Conservation (phyloP, 371 early-diverging fungal genomes). For the Dinochytrium kinnereticum region DNA sequence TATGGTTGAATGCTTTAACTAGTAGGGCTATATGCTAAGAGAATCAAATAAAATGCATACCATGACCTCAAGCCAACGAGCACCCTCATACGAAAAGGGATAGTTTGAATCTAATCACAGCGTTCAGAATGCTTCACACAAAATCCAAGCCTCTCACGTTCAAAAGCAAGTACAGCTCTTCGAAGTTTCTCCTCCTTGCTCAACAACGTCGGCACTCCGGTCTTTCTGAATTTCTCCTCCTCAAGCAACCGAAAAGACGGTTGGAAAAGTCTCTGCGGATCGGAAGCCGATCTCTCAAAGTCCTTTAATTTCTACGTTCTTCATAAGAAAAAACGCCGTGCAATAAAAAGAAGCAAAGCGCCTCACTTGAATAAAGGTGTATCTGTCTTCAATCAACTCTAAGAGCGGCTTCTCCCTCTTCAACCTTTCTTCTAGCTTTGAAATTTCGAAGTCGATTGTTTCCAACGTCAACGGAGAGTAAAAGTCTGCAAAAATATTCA, state of each 20-base stretch:
- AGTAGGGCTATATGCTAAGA: not conserved
- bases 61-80: constrained; percentile 3
- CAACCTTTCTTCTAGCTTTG: constrained; percentile 41
- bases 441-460: constrained; percentile 29
- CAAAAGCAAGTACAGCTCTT: constrained; percentile 48
- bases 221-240: constrained; percentile 88
- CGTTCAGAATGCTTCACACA: not conserved
- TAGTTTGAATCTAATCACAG: not conserved
- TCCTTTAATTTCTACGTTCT: constrained; percentile 72
- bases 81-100: not conserved
- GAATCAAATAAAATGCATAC: not conserved
- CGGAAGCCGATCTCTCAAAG: constrained; percentile 87
- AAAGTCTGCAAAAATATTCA: constrained; percentile 31
- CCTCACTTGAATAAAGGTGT: constrained; percentile 60
- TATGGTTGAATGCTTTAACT: not conserved
- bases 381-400: constrained; percentile 61
- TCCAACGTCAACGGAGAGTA: constrained; percentile 41
- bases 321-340: not conserved
- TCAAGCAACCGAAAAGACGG: constrained; percentile 81
- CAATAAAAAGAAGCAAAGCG: constrained; percentile 6
- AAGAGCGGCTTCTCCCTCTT: constrained; percentile 55
- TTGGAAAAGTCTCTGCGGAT: constrained; percentile 81
- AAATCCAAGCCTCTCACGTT: constrained; percentile 7
- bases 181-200: constrained; percentile 72
- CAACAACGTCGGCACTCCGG: constrained; percentile 81